Conservation (phyloP, 805 yeast genomes). For the Metahyphopichia silvanorum region DNA sequence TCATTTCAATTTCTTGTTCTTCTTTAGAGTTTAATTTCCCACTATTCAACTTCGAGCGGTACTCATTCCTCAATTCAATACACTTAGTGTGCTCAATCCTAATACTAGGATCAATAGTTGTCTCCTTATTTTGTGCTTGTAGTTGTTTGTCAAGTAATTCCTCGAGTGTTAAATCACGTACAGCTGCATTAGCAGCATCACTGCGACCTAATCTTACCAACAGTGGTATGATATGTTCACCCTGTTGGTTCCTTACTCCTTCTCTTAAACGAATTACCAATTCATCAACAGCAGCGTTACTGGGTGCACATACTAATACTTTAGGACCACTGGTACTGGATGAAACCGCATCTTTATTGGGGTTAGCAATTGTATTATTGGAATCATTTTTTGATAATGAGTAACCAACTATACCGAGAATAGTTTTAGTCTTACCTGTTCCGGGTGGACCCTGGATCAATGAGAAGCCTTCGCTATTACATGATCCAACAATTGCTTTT, state of each 20-base stretch:
- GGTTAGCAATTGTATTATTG: slow-evolving; percentile 17
- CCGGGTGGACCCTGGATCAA: slow-evolving; percentile 99
- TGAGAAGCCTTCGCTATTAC: slow-evolving; percentile 69
- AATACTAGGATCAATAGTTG: slow-evolving; percentile 45
- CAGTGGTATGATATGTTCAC: slow-evolving; percentile 53
- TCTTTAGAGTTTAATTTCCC: slow-evolving; percentile 35
- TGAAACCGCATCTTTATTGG: slow-evolving; percentile 25
- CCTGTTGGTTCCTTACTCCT: slow-evolving; percentile 62
- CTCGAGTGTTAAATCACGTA: slow-evolving; percentile 79
- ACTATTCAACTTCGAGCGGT: slow-evolving; percentile 38
- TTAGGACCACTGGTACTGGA: slow-evolving; percentile 41
- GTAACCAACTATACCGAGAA: slow-evolving; percentile 85
- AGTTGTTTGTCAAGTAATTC: slow-evolving; percentile 71
- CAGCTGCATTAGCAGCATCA: slow-evolving; percentile 82
- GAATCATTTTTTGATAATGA: slow-evolving; percentile 43
- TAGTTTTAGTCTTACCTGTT: slow-evolving; percentile 97
- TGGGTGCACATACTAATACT: slow-evolving; percentile 91
- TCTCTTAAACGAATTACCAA: slow-evolving; percentile 74
- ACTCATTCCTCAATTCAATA: slow-evolving; percentile 53
- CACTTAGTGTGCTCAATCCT: slow-evolving; percentile 50
- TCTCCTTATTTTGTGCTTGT: slow-evolving; percentile 34
- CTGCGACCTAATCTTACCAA: slow-evolving; percentile 87
- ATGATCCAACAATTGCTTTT: slow-evolving; percentile 74
- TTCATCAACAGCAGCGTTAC: slow-evolving; percentile 99
- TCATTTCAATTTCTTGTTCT: slow-evolving; percentile 45